These are phyloP conservation scores for Mikania micrantha DNA, from an alignment of 129 eudicot genomes.

Conservation along the genomic window DNA sequence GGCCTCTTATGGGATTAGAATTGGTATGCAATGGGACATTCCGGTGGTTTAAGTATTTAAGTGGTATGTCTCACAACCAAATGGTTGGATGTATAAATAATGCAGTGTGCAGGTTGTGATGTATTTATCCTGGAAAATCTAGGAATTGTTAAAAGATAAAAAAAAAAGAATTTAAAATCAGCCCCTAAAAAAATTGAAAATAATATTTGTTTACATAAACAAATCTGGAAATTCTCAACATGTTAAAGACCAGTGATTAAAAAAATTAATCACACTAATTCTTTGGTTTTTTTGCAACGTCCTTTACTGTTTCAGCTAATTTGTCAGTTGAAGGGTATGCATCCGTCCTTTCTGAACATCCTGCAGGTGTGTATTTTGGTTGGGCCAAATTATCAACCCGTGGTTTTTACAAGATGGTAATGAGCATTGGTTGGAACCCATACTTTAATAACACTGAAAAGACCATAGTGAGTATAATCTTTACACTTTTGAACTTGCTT, in stretches of 20 bases:
- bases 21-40: too few relatives aligned
- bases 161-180: too few relatives aligned
- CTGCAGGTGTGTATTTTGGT: constrained; percentile 94
- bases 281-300: too few relatives aligned
- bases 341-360: constrained; percentile 62
- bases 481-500: background rate
- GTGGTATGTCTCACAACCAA: too few relatives aligned
- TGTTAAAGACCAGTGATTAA: constrained; percentile 3
- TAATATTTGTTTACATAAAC: background rate
- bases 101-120: too few relatives aligned
- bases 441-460: constrained; percentile 76
- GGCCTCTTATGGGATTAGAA: background rate
- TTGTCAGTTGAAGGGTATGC: constrained; percentile 68
- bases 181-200: background rate
- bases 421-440: constrained; percentile 99
- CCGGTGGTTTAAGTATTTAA: too few relatives aligned
- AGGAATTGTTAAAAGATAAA: too few relatives aligned
- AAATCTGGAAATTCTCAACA: background rate
- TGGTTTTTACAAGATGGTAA: constrained; percentile 94
- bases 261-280: background rate
- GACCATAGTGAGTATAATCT: constrained; percentile 68
- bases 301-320: constrained; percentile 58
- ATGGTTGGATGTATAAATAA: too few relatives aligned
- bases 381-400: constrained; percentile 82
- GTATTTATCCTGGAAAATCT: too few relatives aligned